Evolutionary conservation across 805 yeast species (phyloP).

Genomic region (Yamadazyma laniorum): DNA sequence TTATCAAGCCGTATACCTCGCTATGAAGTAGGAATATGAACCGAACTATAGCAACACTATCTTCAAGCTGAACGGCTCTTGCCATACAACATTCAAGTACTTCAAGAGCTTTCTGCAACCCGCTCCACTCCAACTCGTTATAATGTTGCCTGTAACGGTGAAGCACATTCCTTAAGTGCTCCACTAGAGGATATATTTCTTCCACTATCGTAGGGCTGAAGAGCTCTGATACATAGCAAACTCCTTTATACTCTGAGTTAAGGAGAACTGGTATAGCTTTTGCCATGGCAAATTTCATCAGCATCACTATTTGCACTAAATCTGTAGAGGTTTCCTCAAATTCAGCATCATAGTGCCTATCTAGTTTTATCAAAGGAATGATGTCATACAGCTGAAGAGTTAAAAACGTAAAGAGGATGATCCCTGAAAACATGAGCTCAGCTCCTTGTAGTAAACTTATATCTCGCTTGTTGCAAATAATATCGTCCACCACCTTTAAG

Average conservation of each 20-base stretch:
- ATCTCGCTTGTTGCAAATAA: background rate
- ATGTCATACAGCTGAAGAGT: background rate
- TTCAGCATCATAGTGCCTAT: background rate
- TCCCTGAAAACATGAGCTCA: background rate
- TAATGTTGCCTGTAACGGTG: background rate
- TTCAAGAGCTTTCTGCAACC: background rate
- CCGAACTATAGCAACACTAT: slow-evolving; percentile 24
- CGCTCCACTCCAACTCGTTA: background rate
- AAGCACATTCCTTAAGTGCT: background rate
- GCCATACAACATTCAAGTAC: slow-evolving; percentile 10
- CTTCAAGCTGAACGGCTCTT: slow-evolving; percentile 7
- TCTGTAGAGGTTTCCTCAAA: background rate
- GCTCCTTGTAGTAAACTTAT: background rate
- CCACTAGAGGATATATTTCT: background rate
- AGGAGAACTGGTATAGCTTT: background rate
- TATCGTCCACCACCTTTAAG: background rate
- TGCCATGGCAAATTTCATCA: background rate
- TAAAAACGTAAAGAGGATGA: background rate
- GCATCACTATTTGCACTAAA: background rate
- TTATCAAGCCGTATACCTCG: slow-evolving; percentile 17
- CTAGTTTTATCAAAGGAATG: background rate
- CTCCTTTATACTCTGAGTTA: background rate
- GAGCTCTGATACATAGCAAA: slow-evolving; percentile 1
- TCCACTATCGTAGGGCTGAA: background rate
- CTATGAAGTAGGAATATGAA: slow-evolving; percentile 22